Conservation (phyloP, 768 basidiomycete species). For the Krasilnikovozyma curviuscula region DNA sequence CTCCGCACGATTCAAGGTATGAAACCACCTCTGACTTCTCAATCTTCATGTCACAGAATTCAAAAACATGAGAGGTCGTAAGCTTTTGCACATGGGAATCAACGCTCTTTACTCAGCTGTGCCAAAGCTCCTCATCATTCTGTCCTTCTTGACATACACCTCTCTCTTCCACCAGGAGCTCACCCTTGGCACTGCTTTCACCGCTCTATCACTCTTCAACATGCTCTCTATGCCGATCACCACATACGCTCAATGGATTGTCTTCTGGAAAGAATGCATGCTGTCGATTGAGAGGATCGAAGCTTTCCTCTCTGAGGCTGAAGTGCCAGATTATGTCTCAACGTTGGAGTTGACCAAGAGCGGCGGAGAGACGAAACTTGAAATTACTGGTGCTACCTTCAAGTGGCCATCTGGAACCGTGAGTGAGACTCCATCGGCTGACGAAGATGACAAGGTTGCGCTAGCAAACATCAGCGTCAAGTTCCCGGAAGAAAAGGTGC, state of each 20-base stretch:
- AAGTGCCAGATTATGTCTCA: conserved; percentile 5
- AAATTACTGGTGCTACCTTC: too few relatives aligned
- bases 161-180: conserved; percentile 54
- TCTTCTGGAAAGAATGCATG: too few relatives aligned
- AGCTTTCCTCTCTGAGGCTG: conserved; percentile 17
- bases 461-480: not conserved
- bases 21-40: too few relatives aligned
- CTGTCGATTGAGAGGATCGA: too few relatives aligned
- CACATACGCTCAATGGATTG: too few relatives aligned
- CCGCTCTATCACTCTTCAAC: conserved; percentile 63
- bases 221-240: conserved; percentile 40
- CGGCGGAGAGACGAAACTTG: conserved; percentile 23
- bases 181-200: conserved; percentile 68
- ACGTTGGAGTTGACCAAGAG: conserved; percentile 17
- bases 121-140: conserved; percentile 54
- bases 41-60: too few relatives aligned
- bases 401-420: too few relatives aligned
- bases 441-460: not conserved
- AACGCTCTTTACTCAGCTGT: too few relatives aligned
- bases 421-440: not conserved
- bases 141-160: conserved; percentile 42
- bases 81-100: too few relatives aligned
- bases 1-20: too few relatives aligned
- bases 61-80: too few relatives aligned
- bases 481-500: not conserved